Evolutionary conservation across 1,284 basidiomycete species (phyloP).

Genomic region (Sanghuangporus sanghuang): DNA sequence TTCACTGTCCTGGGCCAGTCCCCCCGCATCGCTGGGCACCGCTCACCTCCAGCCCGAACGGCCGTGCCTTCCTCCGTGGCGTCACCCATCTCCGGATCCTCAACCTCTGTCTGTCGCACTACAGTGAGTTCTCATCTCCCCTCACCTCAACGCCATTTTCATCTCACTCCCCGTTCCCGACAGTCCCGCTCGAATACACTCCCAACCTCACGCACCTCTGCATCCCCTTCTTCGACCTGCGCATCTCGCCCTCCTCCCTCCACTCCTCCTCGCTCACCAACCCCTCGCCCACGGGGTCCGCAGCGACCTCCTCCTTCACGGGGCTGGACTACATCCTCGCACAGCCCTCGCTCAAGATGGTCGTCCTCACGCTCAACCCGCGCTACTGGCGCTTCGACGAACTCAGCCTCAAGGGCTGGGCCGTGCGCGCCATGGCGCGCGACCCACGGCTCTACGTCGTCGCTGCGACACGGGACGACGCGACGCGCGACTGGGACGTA

Average conservation of each 20-base stretch:
- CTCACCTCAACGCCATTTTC: neutral
- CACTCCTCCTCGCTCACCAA: neutral
- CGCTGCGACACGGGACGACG: conserved; percentile 17
- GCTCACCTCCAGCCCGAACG: conserved; percentile 9
- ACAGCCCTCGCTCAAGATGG: conserved; percentile 14
- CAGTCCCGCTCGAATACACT: conserved; percentile 16
- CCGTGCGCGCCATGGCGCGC: conserved; percentile 15
- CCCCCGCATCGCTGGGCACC: conserved; percentile 16
- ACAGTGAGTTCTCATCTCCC: conserved; percentile 10
- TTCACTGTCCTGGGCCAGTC: conserved; percentile 19
- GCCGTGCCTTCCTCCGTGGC: conserved; percentile 13
- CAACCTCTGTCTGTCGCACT: conserved; percentile 18
- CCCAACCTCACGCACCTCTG: conserved; percentile 18
- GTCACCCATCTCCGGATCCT: conserved; percentile 17
- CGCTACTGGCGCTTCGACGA: conserved; percentile 19
- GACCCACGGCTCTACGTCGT: conserved; percentile 17
- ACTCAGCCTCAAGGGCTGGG: conserved; percentile 16
- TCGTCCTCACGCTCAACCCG: conserved; percentile 19
- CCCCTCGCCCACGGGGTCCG: neutral
- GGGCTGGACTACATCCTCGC: conserved; percentile 16
- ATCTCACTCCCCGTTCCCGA: neutral
- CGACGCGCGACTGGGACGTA: conserved; percentile 17
- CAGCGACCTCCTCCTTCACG: conserved; percentile 4
- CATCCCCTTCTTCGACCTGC: conserved; percentile 18
- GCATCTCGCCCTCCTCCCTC: conserved; percentile 2